Conservation (phyloP, 163 green algal species). For the Volvox carteri region DNA sequence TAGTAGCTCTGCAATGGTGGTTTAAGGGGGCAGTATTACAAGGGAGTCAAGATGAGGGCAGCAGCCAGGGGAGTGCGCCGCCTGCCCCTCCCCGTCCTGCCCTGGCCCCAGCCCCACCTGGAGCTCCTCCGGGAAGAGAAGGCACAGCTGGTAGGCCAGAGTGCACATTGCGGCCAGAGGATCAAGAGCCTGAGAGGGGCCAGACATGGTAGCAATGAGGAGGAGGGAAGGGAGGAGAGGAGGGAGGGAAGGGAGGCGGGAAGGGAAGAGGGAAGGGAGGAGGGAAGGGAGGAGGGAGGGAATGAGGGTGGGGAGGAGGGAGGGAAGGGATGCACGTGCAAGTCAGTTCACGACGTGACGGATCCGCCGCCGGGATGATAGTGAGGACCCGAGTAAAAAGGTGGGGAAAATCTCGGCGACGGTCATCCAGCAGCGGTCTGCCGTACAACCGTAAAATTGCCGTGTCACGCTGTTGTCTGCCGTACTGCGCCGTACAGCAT, state of each 20-base stretch:
- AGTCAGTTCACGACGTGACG: too few relatives aligned
- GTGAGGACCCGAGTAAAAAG: too few relatives aligned
- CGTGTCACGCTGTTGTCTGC: too few relatives aligned
- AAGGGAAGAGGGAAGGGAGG: background rate
- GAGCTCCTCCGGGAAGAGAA: constrained; percentile 20
- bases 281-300: background rate
- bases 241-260: background rate
- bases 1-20: constrained; percentile 28
- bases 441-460: too few relatives aligned
- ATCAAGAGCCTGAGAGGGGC: constrained; percentile 32
- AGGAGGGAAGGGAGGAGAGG: background rate
- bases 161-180: constrained; percentile 6
- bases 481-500: too few relatives aligned
- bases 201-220: too few relatives aligned
- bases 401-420: too few relatives aligned
- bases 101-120: background rate
- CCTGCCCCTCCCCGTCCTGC: background rate
- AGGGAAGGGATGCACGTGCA: too few relatives aligned
- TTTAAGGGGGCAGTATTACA: background rate
- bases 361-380: too few relatives aligned
- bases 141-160: constrained; percentile 34
- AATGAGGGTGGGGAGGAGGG: background rate
- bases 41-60: background rate
- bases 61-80: background rate
- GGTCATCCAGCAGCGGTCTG: too few relatives aligned